A percentile compares a stretch with the other conserved stretches of the same genome.
These are phyloP conservation scores for Fusarium sp. DNA, from an alignment of 2,329 filamentous ascomycete genomes.

Conservation along the genomic window DNA sequence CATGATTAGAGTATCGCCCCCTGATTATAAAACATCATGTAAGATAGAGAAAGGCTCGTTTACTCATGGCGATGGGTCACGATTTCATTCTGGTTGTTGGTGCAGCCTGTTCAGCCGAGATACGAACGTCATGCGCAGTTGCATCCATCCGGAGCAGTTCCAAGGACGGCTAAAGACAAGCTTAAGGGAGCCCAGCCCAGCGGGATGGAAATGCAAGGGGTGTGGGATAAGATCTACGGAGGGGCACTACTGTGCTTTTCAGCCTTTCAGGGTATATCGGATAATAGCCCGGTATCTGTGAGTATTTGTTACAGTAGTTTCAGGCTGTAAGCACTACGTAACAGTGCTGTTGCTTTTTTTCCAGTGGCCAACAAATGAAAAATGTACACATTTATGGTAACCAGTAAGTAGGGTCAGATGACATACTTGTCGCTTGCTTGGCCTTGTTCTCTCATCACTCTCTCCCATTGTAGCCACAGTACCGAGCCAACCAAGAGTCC, in stretches of 20 bases:
- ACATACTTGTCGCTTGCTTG: background rate
- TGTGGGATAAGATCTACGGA: background rate
- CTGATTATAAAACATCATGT: background rate
- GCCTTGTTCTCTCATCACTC: background rate
- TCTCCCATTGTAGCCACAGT: background rate
- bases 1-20: background rate
- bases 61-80: background rate
- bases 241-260: background rate
- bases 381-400: background rate
- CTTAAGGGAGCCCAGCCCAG: background rate
- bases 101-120: background rate
- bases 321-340: background rate
- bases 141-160: rapidly evolving
- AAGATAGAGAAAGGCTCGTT: background rate
- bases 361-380: background rate
- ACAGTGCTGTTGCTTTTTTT: background rate
- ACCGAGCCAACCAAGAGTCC: background rate
- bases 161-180: background rate
- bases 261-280: background rate
- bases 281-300: background rate
- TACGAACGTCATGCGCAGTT: background rate
- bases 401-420: background rate
- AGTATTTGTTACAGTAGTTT: background rate
- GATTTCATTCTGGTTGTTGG: background rate
- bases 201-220: background rate